These are phyloP conservation scores for Rhodotorula taiwanensis DNA, from an alignment of 768 basidiomycete species.

Conservation along the genomic window DNA sequence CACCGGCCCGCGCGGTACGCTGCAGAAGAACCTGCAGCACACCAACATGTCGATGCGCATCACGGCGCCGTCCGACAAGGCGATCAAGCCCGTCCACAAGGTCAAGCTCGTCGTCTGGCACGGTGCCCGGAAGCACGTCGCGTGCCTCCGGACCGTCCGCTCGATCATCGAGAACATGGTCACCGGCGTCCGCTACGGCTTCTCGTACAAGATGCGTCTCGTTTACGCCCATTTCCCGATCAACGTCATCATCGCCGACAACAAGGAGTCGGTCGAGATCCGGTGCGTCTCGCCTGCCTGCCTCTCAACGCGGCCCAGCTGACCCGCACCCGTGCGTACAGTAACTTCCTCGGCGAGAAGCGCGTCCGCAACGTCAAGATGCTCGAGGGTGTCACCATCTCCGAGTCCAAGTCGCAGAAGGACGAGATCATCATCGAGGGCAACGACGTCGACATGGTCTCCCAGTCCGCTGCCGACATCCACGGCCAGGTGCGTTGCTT, in stretches of 20 bases:
- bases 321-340: neutral
- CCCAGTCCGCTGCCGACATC: slow-evolving; percentile 97
- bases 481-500: slow-evolving; percentile 69
- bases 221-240: slow-evolving; percentile 99
- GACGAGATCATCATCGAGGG: slow-evolving; percentile 55
- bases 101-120: slow-evolving; percentile 95
- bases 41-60: slow-evolving; percentile 68
- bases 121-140: slow-evolving; percentile 95
- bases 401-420: slow-evolving; percentile 85
- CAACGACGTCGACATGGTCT: slow-evolving; percentile 70
- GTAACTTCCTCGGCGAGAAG: slow-evolving; percentile 51
- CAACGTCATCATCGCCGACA: slow-evolving; percentile 73
- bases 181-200: slow-evolving; percentile 95
- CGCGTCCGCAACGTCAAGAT: slow-evolving; percentile 86
- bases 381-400: slow-evolving; percentile 75
- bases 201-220: slow-evolving; percentile 99
- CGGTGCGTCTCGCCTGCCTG: slow-evolving; percentile 59
- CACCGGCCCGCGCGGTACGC: slow-evolving; percentile 81
- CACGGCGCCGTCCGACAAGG: slow-evolving; percentile 52
- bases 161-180: slow-evolving; percentile 96
- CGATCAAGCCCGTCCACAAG: slow-evolving; percentile 56
- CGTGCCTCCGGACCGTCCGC: slow-evolving; percentile 92
- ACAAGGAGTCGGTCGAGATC: slow-evolving; percentile 69
- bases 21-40: slow-evolving; percentile 87
- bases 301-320: too few species aligned